Base-by-base conservation (phyloP, 495 filamentous ascomycete species). In the Cercophora newfieldiana region DNA sequence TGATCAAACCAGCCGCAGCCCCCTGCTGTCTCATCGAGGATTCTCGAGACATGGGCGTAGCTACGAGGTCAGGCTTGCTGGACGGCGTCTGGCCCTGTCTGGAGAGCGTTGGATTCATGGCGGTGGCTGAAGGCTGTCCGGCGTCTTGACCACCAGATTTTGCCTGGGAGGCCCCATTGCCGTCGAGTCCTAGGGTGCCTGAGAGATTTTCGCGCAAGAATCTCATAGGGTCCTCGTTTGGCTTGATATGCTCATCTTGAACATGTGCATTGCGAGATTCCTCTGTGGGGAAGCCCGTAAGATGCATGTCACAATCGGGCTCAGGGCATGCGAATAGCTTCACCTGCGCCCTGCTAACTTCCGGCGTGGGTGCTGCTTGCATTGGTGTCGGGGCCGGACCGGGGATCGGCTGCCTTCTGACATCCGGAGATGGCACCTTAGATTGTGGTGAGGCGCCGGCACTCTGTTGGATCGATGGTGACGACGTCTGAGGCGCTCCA, bases 201-300 rank as follows among this genome's bases (percentile, higher is more conserved):
- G 81, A 80, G 14, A 85, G 68, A 28, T 73, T 78, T 19, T 87
- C 85, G 10, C 79, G 47, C 14, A 77, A 71, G 65, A 79, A 90
- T 30, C 78, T 77, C 5, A 80, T n/a, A 0, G 87, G 83, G 62
- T 90, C 76, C 49, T 82, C 78, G 1, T 80, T 74, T 21, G 84
- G 84, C 61, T 79, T 81, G 44, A 80, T 68, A 59, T 90, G 87
- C 70, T 85, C 85, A 30, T 85, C 81, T 28, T 82, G 76, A 19
- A 71, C 72, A 68, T 90, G 87, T 12, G 71, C 71, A 21, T 80
- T 76, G 56, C 82, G 74, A 26, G 81, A 81, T 59, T 86, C 82
- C 64, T 86, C 82, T 12, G 70, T 85, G 29, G 80, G 73, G 64
- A 89, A 89, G 1, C 83, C 85, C 19, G 77, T 72, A n/a, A 60